Evolutionary conservation across 108 stramenopile genomes (phyloP), one percentile per base, ranked within the genome.

Genomic region (Pseudonitzschia delicatissima): DNA sequence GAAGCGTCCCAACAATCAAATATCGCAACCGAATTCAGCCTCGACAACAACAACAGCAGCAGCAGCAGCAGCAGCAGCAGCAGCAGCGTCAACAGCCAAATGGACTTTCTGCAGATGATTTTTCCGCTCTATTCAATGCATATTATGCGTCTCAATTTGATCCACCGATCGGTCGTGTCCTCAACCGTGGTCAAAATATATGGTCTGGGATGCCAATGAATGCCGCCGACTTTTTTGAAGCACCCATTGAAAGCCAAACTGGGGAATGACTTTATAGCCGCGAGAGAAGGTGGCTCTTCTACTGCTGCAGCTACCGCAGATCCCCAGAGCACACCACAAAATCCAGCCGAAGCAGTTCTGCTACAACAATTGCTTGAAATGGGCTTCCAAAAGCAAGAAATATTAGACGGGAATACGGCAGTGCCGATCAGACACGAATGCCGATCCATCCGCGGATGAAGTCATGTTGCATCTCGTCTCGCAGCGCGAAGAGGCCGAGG

Each of bases 391-490:
- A 25, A 25, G 17, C 51, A 44, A 15, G 73, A 69, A 34, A 74
- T 74, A 18, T 12, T 64, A 1, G 51, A 53, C 37, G 73, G 73
- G 21, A 64, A 28, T 20, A 36, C 32, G 28, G 0, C 34, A 39
- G 7, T 2, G 47, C 7, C 55, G 33, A 39, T 36, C 58, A 11
- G 37, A 29, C 34, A 4, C 36, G 37, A 37, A 7, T 32, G 32
- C 13, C 23, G 5, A 15, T 9, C 13, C 32, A n/a, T 57, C 51
- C 13, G 65, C 78, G 13, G 85, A 86, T 28, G 64, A 71, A 50
- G 64, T 81, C 55, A 84, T 87, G 83, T 73, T 84, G 70, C 82
- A 74, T 72, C 84, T 87, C 45, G 74, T 87, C 12, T 48, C 67
- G 21, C 86, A 82, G 59, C 72, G 86, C 15, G 86, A 87, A 68